Conservation (phyloP, 495 filamentous ascomycete genomes). For the Geopyxis carbonaria region DNA sequence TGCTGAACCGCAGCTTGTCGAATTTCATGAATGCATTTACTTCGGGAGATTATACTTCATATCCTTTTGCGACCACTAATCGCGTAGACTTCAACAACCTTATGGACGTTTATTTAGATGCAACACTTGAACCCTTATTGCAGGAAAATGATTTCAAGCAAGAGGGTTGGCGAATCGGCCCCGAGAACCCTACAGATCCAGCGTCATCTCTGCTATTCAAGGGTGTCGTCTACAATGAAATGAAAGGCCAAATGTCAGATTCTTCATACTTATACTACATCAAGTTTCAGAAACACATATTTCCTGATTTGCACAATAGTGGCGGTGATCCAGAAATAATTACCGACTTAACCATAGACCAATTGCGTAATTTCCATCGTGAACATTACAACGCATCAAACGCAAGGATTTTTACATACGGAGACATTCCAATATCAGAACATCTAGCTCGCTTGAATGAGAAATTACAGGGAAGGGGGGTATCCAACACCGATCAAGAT, state of each 20-base stretch:
- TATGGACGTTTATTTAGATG: slow-evolving; percentile 90
- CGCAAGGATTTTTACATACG: slow-evolving; percentile 86
- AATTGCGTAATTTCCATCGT: slow-evolving; percentile 68
- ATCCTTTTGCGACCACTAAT: slow-evolving; percentile 97
- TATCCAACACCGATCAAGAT: slow-evolving; percentile 47
- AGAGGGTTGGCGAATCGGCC: slow-evolving; percentile 91
- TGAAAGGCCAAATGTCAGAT: slow-evolving; percentile 98
- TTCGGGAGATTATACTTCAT: slow-evolving; percentile 88
- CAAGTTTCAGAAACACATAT: slow-evolving; percentile 81
- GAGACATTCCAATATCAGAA: slow-evolving; percentile 67
- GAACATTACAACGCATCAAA: slow-evolving; percentile 95
- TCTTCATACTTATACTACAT: slow-evolving; percentile 92
- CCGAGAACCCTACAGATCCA: slow-evolving; percentile 57
- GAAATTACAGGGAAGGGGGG: slow-evolving; percentile 52
- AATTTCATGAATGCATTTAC: slow-evolving; percentile 99
- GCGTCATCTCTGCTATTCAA: slow-evolving; percentile 70
- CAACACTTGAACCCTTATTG: slow-evolving; percentile 73
- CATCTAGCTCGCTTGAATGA: slow-evolving; percentile 63
- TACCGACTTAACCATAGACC: slow-evolving; percentile 77
- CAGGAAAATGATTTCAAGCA: slow-evolving; percentile 85
- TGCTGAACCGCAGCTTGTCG: slow-evolving; percentile 89
- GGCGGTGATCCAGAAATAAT: slow-evolving; percentile 92
- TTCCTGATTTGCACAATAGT: slow-evolving; percentile 84
- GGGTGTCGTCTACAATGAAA: slow-evolving; percentile 97
- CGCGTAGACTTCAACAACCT: slow-evolving; percentile 86